Evolutionary conservation across 1,284 basidiomycete genomes (phyloP).

Genomic region (Pascua guehoae): DNA sequence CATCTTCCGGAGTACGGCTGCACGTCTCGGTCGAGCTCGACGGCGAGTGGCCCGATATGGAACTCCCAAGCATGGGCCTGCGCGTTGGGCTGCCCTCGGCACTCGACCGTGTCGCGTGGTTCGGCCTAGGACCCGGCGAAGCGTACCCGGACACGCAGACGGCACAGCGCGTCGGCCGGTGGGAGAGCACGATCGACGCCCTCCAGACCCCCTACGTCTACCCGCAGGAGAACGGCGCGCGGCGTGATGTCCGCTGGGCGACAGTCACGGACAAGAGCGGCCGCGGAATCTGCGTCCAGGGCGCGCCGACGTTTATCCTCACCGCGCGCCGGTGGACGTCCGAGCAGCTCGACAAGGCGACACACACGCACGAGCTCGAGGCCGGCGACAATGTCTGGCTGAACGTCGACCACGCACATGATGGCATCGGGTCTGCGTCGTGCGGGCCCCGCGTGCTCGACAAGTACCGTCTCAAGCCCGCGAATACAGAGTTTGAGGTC

Average conservation of each 20-base stretch:
- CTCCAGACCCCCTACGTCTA: constrained; percentile 22
- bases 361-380: constrained; percentile 17
- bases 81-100: constrained; percentile 12
- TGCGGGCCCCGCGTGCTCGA: constrained; percentile 20
- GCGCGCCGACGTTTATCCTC: constrained; percentile 4
- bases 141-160: constrained; percentile 17
- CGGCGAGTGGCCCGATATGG: constrained; percentile 14
- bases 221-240: constrained; percentile 24
- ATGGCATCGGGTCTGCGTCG: constrained; percentile 17
- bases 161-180: constrained; percentile 9
- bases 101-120: constrained; percentile 12
- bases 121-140: constrained; percentile 20
- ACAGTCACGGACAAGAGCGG: constrained; percentile 1
- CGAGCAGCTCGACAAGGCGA: constrained; percentile 16
- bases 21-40: constrained; percentile 8
- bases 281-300: neutral
- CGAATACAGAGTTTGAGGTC: constrained; percentile 4
- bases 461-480: constrained; percentile 8
- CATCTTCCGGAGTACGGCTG: neutral
- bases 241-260: constrained; percentile 17
- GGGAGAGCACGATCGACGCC: constrained; percentile 12
- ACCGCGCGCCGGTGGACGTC: constrained; percentile 21
- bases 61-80: constrained; percentile 19
- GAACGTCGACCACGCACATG: constrained; percentile 16
- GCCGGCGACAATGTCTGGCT: constrained; percentile 18